Evolutionary conservation across 1,284 basidiomycete genomes (phyloP).

Genomic region (Sanghuangporus baumii): DNA sequence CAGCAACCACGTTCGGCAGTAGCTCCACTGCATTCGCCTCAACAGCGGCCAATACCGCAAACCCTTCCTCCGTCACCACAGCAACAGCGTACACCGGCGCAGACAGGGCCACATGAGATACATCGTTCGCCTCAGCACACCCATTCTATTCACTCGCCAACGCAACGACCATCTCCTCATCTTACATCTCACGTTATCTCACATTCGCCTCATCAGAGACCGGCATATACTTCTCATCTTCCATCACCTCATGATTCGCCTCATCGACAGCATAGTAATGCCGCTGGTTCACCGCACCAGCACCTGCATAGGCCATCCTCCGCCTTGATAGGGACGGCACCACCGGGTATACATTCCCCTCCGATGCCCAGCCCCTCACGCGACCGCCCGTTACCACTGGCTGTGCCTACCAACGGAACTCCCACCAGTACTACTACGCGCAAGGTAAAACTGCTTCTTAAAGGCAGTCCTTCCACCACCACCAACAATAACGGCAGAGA

Average conservation of each 20-base stretch:
- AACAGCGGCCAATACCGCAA: slow-evolving; percentile 3
- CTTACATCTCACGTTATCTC: neutral
- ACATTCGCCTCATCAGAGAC: slow-evolving; percentile 2
- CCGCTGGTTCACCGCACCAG: slow-evolving; percentile 6
- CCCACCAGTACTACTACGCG: neutral
- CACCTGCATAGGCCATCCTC: neutral
- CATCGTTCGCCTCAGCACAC: neutral
- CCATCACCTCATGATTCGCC: neutral
- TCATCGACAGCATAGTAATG: slow-evolving; percentile 5
- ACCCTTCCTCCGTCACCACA: neutral
- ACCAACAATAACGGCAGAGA: neutral
- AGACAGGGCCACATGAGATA: neutral
- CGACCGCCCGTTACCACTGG: neutral
- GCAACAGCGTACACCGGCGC: neutral
- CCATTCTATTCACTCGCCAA: slow-evolving; percentile 1
- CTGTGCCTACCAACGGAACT: neutral
- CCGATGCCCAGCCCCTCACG: neutral
- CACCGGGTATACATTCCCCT: neutral
- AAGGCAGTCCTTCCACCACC: neutral
- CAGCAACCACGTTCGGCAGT: neutral
- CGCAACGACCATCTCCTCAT: slow-evolving; percentile 1
- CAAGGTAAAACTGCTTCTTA: slow-evolving; percentile 19
- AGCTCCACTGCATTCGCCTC: neutral
- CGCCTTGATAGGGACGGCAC: slow-evolving; percentile 1
- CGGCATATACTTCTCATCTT: slow-evolving; percentile 3